Evolutionary conservation across 805 yeast species (phyloP).

Genomic region (Cyberlindnera suaveolens): DNA sequence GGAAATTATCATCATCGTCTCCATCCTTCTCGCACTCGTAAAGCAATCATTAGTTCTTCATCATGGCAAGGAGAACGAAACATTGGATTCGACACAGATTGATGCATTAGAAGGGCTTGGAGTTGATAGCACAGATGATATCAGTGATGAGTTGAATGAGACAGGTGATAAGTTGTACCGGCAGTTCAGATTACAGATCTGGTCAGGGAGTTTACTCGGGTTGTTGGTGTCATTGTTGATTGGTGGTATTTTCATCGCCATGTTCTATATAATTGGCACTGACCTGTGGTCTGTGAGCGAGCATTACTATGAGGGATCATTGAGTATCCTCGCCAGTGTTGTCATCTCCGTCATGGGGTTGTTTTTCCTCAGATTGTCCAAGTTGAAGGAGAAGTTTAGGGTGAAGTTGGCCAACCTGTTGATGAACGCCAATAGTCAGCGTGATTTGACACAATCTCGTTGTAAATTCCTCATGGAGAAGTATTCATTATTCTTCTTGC

Average conservation of each 20-base stretch:
- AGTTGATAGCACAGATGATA: not conserved
- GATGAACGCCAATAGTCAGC: conserved; percentile 9
- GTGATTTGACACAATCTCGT: conserved; percentile 15
- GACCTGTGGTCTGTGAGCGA: conserved; percentile 87
- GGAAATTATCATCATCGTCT: conserved; percentile 70
- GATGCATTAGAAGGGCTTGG: not conserved
- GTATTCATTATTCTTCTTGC: conserved; percentile 70
- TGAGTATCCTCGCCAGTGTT: conserved; percentile 70
- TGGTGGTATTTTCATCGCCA: conserved; percentile 63
- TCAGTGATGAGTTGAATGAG: conserved; percentile 6
- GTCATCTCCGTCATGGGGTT: conserved; percentile 85
- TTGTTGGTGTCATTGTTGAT: conserved; percentile 60
- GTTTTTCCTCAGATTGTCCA: conserved; percentile 72
- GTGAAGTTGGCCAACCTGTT: conserved; percentile 45
- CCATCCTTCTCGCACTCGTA: conserved; percentile 66
- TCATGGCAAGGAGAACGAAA: conserved; percentile 21
- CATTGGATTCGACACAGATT: not conserved
- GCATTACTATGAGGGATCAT: conserved; percentile 82
- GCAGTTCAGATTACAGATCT: conserved; percentile 59
- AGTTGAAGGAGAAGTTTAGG: conserved; percentile 78
- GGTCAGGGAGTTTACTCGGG: conserved; percentile 78
- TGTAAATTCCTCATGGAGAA: conserved; percentile 39
- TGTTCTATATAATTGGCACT: conserved; percentile 72
- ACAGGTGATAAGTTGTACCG: conserved; percentile 32
- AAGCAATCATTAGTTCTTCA: conserved; percentile 47